phyloP scores from a whole-genome alignment of 1,284 basidiomycete species.

The Cystobasidiaceae sp. region DNA sequence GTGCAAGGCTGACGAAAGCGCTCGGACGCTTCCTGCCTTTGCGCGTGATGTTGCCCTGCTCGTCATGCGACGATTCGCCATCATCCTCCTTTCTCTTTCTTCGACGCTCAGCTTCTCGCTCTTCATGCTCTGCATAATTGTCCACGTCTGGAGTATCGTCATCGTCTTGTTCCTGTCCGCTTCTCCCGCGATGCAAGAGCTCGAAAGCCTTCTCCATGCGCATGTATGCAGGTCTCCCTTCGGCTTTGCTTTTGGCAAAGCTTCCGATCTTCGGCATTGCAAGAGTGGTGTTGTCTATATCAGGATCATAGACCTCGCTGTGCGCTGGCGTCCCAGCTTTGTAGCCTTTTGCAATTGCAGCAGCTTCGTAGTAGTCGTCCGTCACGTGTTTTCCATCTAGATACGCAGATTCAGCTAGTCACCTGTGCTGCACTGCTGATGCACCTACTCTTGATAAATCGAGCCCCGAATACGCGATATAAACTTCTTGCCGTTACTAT shows the following conservation, averaged over 20 bases:
- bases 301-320: constrained; percentile 39
- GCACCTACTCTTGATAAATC: constrained; percentile 71
- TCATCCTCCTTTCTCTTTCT: constrained; percentile 33
- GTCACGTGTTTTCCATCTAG: constrained; percentile 81
- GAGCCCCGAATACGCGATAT: constrained; percentile 89
- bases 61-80: constrained; percentile 28
- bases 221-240: constrained; percentile 28
- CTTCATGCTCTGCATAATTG: constrained; percentile 5
- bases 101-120: constrained; percentile 1
- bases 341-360: constrained; percentile 38
- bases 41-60: constrained; percentile 4
- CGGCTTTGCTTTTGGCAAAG: constrained; percentile 10
- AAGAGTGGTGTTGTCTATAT: constrained; percentile 25
- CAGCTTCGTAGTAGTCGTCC: constrained; percentile 77
- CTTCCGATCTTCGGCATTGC: constrained; percentile 28
- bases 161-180: not conserved
- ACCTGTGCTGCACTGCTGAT: not conserved
- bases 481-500: constrained; percentile 87
- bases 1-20: constrained; percentile 1
- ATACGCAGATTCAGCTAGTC: constrained; percentile 4
- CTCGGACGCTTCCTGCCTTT: constrained; percentile 16
- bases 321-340: constrained; percentile 38
- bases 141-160: constrained; percentile 7
- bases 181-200: constrained; percentile 1
- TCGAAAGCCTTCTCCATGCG: constrained; percentile 26